Base-by-base conservation (phyloP, 1,284 basidiomycete genomes). In the Sphaerobolus stellatus region DNA sequence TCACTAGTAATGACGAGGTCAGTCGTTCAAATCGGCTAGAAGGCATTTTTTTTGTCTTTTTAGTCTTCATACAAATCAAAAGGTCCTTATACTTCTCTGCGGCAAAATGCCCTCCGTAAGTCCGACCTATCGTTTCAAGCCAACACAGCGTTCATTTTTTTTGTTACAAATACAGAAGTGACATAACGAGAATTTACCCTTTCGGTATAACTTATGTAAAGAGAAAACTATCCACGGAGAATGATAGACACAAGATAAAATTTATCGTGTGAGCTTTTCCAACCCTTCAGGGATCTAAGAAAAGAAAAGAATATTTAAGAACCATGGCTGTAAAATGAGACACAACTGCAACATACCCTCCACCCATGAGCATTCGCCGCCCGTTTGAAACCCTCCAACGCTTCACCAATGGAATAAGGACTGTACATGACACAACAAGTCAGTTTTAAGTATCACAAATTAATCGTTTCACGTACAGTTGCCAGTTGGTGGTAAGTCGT, bases 301-400 rank as follows among this genome's bases (percentile, higher is more conserved):
- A 25, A 45, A 18, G 25, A 5, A 3, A 3, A 16, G 16, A 45
- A 5, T 13, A 38, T n/a, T n/a, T 7, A 38, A 38, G 22, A 16
- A 38, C n/a, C n/a, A 3, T n/a, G n/a, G 22, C 4, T 5, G 43
- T 16, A 45, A 16, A 33, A 48, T 24, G 22, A 44, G 20, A 33
- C 24, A 28, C 14, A 7, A 45, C 3, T 20, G 25, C 22, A 45
- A 64, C 74, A 31, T 60, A 79, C 82, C 68, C 71, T 78, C 84
- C 83, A 85, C 5, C 75, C 72, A 64, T 86, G 83, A 1, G 77
- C 72, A 2, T 63, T 68, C 18, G 83, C 83, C 1, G 83, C 84
- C 30, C 83, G 69, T 60, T 78, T 79, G 61, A 74, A 86, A 3
- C 83, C 82, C 18, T 67, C 71, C 18, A 85, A 61, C 1, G 84